Evolutionary conservation across 1,284 basidiomycete species (phyloP).

Genomic region (Irpex rosettiformis): DNA sequence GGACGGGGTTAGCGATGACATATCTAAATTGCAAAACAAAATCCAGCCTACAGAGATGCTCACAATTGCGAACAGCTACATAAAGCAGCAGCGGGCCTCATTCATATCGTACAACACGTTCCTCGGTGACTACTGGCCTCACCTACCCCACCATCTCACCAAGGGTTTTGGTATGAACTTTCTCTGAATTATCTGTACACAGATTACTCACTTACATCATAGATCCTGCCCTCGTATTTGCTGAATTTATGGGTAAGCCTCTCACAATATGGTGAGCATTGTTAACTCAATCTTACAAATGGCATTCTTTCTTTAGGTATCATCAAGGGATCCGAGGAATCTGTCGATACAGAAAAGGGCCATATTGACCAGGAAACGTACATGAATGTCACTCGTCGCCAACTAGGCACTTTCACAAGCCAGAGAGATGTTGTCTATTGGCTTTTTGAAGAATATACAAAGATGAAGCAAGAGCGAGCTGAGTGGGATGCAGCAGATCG

Average conservation of each 20-base stretch:
- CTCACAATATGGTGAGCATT: not conserved
- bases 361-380: slow-evolving; percentile 47
- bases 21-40: slow-evolving; percentile 21
- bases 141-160: slow-evolving; percentile 51
- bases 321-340: slow-evolving; percentile 62
- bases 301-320: slow-evolving; percentile 41
- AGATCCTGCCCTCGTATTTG: slow-evolving; percentile 65
- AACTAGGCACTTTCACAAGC: slow-evolving; percentile 51
- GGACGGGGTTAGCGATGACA: not conserved
- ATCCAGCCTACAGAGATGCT: not conserved
- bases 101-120: slow-evolving; percentile 53
- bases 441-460: slow-evolving; percentile 53
- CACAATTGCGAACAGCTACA: slow-evolving; percentile 23
- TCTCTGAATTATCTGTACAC: not conserved
- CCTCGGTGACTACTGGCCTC: slow-evolving; percentile 56
- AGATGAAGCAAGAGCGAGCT: slow-evolving; percentile 38
- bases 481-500: slow-evolving; percentile 65
- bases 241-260: slow-evolving; percentile 59
- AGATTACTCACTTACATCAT: not conserved
- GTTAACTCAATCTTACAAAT: not conserved
- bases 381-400: slow-evolving; percentile 42
- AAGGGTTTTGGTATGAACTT: slow-evolving; percentile 49
- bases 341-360: slow-evolving; percentile 32
- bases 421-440: slow-evolving; percentile 48
- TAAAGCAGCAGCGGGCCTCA: slow-evolving; percentile 21